A percentile compares a stretch with the other conserved stretches of the same genome.
Conservation (phyloP, 768 basidiomycete species). For the Lentinula boryana region DNA sequence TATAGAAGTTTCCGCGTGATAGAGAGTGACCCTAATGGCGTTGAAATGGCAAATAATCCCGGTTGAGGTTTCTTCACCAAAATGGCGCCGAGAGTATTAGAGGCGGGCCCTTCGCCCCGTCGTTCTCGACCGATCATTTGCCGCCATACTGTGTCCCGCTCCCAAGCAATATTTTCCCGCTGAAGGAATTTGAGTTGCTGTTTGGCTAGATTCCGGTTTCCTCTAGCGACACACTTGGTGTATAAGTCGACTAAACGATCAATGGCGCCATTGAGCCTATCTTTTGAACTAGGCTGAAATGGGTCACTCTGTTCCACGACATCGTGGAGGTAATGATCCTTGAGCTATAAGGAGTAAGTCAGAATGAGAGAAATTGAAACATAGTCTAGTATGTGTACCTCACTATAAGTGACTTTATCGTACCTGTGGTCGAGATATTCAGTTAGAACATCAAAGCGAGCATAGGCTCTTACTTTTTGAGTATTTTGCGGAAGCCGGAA, state of each 20-base stretch:
- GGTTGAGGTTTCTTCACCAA: conserved; percentile 39
- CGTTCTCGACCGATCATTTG: conserved; percentile 88
- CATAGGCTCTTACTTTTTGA: conserved; percentile 74
- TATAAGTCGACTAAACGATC: conserved; percentile 65
- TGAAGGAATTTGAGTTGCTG: conserved; percentile 84
- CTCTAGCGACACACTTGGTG: conserved; percentile 76
- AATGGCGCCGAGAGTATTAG: conserved; percentile 36
- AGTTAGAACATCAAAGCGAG: conserved; percentile 1
- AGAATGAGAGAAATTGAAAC: not conserved
- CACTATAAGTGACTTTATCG: conserved; percentile 85
- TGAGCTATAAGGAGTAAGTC: conserved; percentile 34
- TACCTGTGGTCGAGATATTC: conserved; percentile 49
- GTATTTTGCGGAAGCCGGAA: conserved; percentile 89
- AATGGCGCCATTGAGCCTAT: conserved; percentile 53
- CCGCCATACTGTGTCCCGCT: conserved; percentile 96
- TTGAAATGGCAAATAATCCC: conserved; percentile 48
- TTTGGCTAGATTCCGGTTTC: conserved; percentile 61
- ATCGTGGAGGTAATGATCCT: conserved; percentile 70
- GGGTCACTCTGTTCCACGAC: conserved; percentile 63
- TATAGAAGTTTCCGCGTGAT: conserved; percentile 60
- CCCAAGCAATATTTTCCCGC: conserved; percentile 93
- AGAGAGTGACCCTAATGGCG: conserved; percentile 61
- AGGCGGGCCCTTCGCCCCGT: conserved; percentile 42
- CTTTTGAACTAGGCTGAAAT: conserved; percentile 60
- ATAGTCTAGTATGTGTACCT: conserved; percentile 27